Base-by-base conservation (phyloP, 306 rosid genomes). In the Fragaria vesca region DNA sequence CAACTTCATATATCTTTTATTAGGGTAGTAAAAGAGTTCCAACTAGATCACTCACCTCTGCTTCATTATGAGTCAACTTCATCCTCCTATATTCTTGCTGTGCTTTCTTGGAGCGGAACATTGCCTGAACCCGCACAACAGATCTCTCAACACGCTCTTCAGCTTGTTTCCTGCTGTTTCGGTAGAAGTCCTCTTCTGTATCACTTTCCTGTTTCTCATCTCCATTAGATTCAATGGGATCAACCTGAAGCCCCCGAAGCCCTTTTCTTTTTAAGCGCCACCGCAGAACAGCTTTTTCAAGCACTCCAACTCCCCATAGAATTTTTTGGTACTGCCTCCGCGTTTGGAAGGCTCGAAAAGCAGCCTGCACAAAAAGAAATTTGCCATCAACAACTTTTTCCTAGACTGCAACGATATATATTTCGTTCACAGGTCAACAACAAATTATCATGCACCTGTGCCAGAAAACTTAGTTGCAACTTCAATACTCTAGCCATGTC, bases 201-300 rank as follows among this genome's bases (percentile, higher is more conserved):
- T 77, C 93, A 77, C 79, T 85, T 82, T 87, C 89, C 75, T 71
- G 85, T 52, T 66, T 74, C 71, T 80, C 85, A 78, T 84, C 88
- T 10, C 1, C 80, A 12, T 4, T 46, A 43, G 32, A 50, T 76
- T 86, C 87, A 4, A 46, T 68, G 1, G 89, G 83, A 66, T 81
- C 83, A 76, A 91, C 86, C 21, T 73, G 86, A 24, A 96, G 94
- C 51, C 99, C 99, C 7, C 99, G 97, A 70, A 96, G 89, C 26
- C 99, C 99, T 75, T 50, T 89, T 83, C 99, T 86, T 92, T 88
- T 95, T 17, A 84, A 79, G 71, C 98, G 97, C 99, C 99, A 95
- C 30, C 99, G 90, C 68, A 95, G 76, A 85, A 95, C 71, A 76
- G 83, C 97, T 87, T 95, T 95, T 86, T 96, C 99, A 70, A 96